Evolutionary conservation across 495 filamentous ascomycete genomes (phyloP).

Genomic region (Penicillium crystallinum): DNA sequence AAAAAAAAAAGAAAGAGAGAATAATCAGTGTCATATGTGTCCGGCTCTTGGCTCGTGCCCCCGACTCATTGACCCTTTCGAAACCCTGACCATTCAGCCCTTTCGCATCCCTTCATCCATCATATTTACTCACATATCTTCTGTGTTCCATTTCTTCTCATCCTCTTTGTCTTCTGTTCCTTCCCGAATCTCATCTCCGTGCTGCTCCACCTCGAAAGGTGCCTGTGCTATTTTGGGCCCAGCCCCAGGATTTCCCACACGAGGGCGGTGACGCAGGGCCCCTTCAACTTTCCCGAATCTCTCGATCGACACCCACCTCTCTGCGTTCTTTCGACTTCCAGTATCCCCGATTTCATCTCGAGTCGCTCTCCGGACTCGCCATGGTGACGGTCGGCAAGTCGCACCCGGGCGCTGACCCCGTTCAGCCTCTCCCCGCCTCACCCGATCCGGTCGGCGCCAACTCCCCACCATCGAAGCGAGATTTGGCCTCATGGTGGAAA

Average conservation of each 20-base stretch:
- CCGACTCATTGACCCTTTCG: constrained; percentile 9
- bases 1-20: not conserved
- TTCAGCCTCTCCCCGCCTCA: constrained; percentile 32
- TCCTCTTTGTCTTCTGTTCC: not conserved
- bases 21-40: constrained; percentile 4
- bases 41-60: constrained; percentile 13
- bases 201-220: constrained; percentile 5
- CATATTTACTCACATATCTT: not conserved
- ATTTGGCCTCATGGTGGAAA: constrained; percentile 89
- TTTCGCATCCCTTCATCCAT: constrained; percentile 6
- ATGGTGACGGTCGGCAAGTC: constrained; percentile 43
- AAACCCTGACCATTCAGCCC: constrained; percentile 4
- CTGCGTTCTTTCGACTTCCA: constrained; percentile 1
- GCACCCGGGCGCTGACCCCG: constrained; percentile 33
- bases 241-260: constrained; percentile 36
- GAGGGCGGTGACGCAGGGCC: constrained; percentile 35
- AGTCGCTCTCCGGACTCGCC: constrained; percentile 14
- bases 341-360: constrained; percentile 1
- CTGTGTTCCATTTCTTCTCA: not conserved
- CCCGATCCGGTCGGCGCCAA: constrained; percentile 30
- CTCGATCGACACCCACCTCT: constrained; percentile 5
- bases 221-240: constrained; percentile 34
- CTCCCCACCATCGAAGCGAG: constrained; percentile 69
- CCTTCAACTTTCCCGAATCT: constrained; percentile 11
- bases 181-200: not conserved